Evolutionary conservation across 345 rosid genomes (phyloP).

Genomic region (Citrus reticulata): DNA sequence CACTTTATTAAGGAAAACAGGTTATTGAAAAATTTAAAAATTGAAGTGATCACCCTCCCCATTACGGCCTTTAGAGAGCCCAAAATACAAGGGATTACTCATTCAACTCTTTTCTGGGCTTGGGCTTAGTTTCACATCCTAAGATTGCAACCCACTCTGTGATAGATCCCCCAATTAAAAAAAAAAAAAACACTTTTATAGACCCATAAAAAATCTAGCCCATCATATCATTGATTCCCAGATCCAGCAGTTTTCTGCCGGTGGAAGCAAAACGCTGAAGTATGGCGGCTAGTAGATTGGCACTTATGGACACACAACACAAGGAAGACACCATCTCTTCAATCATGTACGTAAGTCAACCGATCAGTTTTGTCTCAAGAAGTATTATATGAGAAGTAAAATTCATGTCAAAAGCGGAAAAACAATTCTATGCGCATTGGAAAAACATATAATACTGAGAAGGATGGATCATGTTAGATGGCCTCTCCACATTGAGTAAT

Average conservation of each 20-base stretch:
- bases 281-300: neutral
- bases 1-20: no score
- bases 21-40: no score
- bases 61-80: no score
- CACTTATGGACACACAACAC: neutral
- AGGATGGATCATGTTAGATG: slow-evolving; percentile 7
- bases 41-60: no score
- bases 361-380: neutral
- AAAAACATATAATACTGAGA: neutral
- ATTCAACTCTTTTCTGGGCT: no score
- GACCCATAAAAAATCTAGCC: neutral
- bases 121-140: no score
- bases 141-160: neutral
- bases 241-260: neutral
- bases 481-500: slow-evolving; percentile 30
- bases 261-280: neutral
- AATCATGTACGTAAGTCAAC: neutral
- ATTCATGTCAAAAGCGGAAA: neutral
- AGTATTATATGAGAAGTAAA: neutral
- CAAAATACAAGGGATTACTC: no score
- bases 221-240: neutral
- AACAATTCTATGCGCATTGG: neutral
- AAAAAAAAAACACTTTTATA: neutral
- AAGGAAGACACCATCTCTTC: neutral
- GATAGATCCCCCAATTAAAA: no score